phyloP scores from a whole-genome alignment of 2,329 filamentous ascomycete genomes.

The Beauveria asiatica region DNA sequence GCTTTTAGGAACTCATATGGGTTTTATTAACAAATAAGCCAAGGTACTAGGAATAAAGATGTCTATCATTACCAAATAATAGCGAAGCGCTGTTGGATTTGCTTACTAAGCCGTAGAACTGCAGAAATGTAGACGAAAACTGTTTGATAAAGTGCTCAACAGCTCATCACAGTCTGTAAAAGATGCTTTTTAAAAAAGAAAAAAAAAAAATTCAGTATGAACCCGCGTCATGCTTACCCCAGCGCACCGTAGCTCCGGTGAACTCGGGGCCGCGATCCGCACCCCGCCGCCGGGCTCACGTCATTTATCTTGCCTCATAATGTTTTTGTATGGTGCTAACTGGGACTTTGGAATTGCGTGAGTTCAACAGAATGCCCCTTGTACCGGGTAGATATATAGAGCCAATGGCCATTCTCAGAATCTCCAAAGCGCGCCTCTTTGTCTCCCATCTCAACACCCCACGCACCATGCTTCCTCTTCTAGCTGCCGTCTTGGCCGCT shows the following conservation, averaged over 20 bases:
- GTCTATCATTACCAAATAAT: neutral
- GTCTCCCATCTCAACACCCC: neutral
- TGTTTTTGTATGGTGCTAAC: neutral
- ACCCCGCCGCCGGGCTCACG: neutral
- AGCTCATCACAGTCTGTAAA: neutral
- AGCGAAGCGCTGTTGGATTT: neutral
- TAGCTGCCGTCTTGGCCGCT: neutral
- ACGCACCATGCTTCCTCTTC: neutral
- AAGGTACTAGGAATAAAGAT: neutral
- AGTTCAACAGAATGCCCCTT: too few species aligned
- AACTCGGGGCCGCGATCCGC: neutral
- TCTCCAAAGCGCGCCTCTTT: neutral
- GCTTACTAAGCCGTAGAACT: neutral
- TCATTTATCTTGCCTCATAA: neutral
- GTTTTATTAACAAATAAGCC: neutral
- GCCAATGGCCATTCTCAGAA: neutral
- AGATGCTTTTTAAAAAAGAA: neutral
- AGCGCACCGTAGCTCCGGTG: neutral
- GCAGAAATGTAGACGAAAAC: neutral
- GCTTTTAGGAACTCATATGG: neutral
- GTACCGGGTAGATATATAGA: neutral
- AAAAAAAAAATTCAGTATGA: too few species aligned
- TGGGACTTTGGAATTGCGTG: neutral
- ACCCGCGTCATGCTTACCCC: neutral
- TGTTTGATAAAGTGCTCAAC: neutral